Conservation (phyloP, 2,329 filamentous ascomycete genomes). For the Dothistroma septosporum region DNA sequence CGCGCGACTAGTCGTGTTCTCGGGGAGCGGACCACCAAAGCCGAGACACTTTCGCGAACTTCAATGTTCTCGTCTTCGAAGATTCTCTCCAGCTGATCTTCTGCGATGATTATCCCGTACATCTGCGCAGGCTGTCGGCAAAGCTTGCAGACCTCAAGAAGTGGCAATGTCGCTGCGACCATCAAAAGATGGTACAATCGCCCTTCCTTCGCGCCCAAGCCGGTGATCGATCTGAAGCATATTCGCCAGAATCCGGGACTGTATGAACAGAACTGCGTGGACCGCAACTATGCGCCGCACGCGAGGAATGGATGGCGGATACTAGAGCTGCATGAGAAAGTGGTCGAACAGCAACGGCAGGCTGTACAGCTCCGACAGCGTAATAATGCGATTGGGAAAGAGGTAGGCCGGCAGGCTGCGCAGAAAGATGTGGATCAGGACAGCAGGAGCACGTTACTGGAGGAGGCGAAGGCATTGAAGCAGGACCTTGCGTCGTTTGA, state of each 20-base stretch:
- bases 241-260: slow-evolving; percentile 81
- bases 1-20: background rate
- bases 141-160: background rate
- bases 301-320: slow-evolving; percentile 53
- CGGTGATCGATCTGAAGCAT: slow-evolving; percentile 77
- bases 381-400: slow-evolving; percentile 60
- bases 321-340: slow-evolving; percentile 46
- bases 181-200: slow-evolving; percentile 40
- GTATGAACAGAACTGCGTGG: slow-evolving; percentile 75
- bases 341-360: slow-evolving; percentile 52
- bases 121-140: slow-evolving; percentile 18
- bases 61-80: background rate
- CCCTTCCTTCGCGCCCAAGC: slow-evolving; percentile 71
- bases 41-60: slow-evolving; percentile 2
- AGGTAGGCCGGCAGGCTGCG: slow-evolving; percentile 39
- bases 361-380: slow-evolving; percentile 60
- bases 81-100: background rate
- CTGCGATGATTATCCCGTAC: slow-evolving; percentile 15
- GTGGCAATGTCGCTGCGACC: background rate
- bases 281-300: slow-evolving; percentile 71
- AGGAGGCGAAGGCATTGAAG: slow-evolving; percentile 64
- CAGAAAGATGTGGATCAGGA: slow-evolving; percentile 21
- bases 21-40: background rate
- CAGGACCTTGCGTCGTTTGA: slow-evolving; percentile 57
- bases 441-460: slow-evolving; percentile 50